These are phyloP conservation scores for Trametes gibbosa DNA, from an alignment of 768 basidiomycete genomes.

Conservation along the genomic window DNA sequence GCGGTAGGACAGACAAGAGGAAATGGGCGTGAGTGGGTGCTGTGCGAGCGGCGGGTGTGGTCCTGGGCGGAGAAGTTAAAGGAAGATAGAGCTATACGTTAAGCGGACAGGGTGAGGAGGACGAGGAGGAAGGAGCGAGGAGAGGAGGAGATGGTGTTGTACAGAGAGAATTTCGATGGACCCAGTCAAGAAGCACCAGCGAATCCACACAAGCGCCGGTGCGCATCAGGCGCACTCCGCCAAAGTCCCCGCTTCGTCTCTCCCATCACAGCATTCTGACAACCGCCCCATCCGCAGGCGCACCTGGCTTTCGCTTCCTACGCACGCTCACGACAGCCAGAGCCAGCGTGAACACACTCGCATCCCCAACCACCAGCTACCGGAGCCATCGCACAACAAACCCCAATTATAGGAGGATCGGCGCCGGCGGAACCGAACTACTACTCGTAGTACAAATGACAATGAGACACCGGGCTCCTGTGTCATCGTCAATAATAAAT, in stretches of 20 bases:
- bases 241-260: background rate
- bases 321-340: too few species aligned
- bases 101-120: constrained; percentile 11
- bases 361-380: too few species aligned
- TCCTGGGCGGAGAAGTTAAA: constrained; percentile 17
- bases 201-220: constrained; percentile 7
- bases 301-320: background rate
- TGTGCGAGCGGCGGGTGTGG: constrained; percentile 19
- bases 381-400: background rate
- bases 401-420: background rate
- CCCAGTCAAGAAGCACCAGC: constrained; percentile 8
- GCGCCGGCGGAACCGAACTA: background rate
- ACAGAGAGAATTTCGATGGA: constrained; percentile 16
- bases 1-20: constrained; percentile 8
- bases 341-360: background rate
- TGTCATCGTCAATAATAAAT: too few species aligned
- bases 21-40: constrained; percentile 14
- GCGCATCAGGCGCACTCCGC: constrained; percentile 20
- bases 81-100: constrained; percentile 17
- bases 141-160: constrained; percentile 21
- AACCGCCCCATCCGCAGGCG: background rate
- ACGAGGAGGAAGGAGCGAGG: constrained; percentile 14
- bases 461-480: too few species aligned
- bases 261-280: constrained; percentile 18
- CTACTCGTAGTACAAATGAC: too few species aligned